Percentiles rank a stretch among this genome's conserved stretches.
phyloP scores from a whole-genome alignment of 345 rosid genomes.

The Hibiscus syriacus region DNA sequence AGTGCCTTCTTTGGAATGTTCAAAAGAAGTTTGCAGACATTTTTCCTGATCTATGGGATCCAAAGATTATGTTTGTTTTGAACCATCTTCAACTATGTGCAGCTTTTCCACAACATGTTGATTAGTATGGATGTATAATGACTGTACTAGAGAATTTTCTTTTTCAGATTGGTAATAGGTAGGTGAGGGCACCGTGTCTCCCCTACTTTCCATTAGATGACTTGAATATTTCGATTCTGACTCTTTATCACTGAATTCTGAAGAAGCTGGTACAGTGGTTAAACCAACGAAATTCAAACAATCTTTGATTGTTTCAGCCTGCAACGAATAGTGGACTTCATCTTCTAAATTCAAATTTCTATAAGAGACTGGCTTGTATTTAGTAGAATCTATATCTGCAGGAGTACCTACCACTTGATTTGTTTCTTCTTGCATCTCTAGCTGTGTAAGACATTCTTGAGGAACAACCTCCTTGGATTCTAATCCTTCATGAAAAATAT shows the following conservation, averaged over 20 bases:
- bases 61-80: conserved; percentile 9
- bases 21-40: conserved; percentile 11
- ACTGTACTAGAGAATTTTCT: conserved; percentile 25
- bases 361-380: conserved; percentile 6
- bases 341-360: conserved; percentile 13
- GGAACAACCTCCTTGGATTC: conserved; percentile 12
- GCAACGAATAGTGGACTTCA: conserved; percentile 12
- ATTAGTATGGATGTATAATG: conserved; percentile 25
- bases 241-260: conserved; percentile 23
- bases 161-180: conserved; percentile 13
- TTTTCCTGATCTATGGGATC: conserved; percentile 18
- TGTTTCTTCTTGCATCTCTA: conserved; percentile 18
- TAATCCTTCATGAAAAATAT: conserved; percentile 23
- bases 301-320: conserved; percentile 4
- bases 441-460: conserved; percentile 15
- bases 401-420: conserved; percentile 21
- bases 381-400: conserved; percentile 10
- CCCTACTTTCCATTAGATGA: conserved; percentile 21
- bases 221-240: conserved; percentile 26
- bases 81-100: conserved; percentile 26
- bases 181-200: conserved; percentile 20
- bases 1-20: conserved; percentile 18
- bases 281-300: conserved; percentile 4
- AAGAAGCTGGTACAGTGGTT: conserved; percentile 17
- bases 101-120: conserved; percentile 12